A percentile compares a stretch with the other conserved stretches of the same genome.
Evolutionary conservation across 176 grass and related monocot genomes (phyloP).

Genomic region (Eleusine coracana): DNA sequence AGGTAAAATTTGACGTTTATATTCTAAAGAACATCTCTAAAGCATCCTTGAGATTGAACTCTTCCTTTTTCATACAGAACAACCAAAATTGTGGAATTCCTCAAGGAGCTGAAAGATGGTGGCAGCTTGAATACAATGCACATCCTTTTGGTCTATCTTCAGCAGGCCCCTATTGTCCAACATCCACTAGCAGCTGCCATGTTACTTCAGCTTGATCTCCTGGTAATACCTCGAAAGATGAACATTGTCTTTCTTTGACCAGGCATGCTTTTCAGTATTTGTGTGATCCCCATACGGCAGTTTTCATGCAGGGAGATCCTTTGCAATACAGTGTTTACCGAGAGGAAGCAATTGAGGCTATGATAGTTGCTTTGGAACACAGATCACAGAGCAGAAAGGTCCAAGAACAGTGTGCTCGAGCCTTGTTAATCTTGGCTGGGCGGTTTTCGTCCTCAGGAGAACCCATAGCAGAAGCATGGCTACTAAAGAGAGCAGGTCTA

Average conservation of each 20-base stretch:
- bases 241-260: constrained; percentile 13
- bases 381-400: constrained; percentile 66
- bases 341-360: constrained; percentile 82
- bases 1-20: constrained; percentile 52
- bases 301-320: constrained; percentile 87
- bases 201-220: constrained; percentile 86
- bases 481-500: constrained; percentile 82
- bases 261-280: constrained; percentile 2
- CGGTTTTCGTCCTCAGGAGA: constrained; percentile 80
- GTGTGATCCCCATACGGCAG: constrained; percentile 33
- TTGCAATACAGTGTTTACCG: constrained; percentile 84
- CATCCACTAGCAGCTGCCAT: constrained; percentile 80
- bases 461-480: constrained; percentile 71
- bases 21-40: constrained; percentile 12
- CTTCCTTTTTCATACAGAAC: constrained; percentile 61
- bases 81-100: constrained; percentile 67
- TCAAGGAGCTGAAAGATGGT: constrained; percentile 75
- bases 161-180: constrained; percentile 77
- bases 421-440: constrained; percentile 78
- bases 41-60: constrained; percentile 20
- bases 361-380: constrained; percentile 66
- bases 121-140: constrained; percentile 90
- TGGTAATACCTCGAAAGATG: constrained; percentile 59
- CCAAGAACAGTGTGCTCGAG: constrained; percentile 80
- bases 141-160: constrained; percentile 89